phyloP scores from a whole-genome alignment of 1,284 basidiomycete species.

The Microstroma glucosiphilum region DNA sequence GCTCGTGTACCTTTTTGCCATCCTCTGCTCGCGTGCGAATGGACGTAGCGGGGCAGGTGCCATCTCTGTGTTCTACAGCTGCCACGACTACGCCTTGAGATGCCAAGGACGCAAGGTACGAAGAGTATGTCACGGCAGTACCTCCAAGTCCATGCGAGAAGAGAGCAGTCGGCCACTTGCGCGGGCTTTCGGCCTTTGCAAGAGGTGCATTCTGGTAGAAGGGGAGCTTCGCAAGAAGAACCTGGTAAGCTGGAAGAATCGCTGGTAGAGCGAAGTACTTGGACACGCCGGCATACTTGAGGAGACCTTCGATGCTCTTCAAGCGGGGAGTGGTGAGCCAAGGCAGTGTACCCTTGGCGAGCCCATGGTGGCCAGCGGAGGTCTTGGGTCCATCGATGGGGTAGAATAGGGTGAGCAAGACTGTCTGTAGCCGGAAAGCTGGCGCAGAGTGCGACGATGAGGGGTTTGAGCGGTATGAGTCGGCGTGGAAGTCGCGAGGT shows the following conservation, averaged over 20 bases:
- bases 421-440: constrained; percentile 28
- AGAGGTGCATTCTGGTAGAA: constrained; percentile 2
- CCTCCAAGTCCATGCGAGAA: constrained; percentile 44
- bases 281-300: constrained; percentile 38
- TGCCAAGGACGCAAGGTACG: constrained; percentile 29
- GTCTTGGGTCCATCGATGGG: constrained; percentile 13
- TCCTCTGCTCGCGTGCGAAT: constrained; percentile 12
- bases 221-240: constrained; percentile 25
- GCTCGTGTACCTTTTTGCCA: background rate
- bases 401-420: constrained; percentile 42
- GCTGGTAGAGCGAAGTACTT: constrained; percentile 24
- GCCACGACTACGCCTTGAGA: constrained; percentile 35
- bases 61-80: constrained; percentile 42
- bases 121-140: constrained; percentile 31
- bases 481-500: constrained; percentile 9
- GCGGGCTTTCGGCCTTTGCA: background rate
- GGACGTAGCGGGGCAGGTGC: constrained; percentile 25
- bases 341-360: constrained; percentile 7
- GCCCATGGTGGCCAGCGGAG: no score
- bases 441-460: constrained; percentile 17
- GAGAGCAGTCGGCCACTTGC: constrained; percentile 11
- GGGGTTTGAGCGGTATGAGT: constrained; percentile 1
- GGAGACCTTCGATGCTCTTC: constrained; percentile 28
- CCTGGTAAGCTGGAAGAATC: constrained; percentile 27
- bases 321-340: constrained; percentile 29